phyloP scores from a whole-genome alignment of 2,329 filamentous ascomycete species.

The Madurella fahalii region DNA sequence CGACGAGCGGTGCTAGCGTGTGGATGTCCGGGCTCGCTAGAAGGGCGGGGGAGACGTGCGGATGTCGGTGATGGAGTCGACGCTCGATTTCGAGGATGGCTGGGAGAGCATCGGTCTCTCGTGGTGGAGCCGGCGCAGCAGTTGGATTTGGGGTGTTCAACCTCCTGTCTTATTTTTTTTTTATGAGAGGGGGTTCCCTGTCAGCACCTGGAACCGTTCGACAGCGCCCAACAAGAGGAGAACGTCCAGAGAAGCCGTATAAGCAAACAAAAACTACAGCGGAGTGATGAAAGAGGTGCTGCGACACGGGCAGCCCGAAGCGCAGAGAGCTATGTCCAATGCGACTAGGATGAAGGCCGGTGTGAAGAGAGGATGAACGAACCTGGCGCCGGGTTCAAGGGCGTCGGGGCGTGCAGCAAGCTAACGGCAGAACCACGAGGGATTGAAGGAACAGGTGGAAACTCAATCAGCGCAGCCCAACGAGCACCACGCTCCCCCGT shows the following conservation, averaged over 20 bases:
- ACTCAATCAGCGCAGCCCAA: neutral
- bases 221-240: neutral
- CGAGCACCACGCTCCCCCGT: neutral
- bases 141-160: constrained; percentile 27
- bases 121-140: constrained; percentile 30
- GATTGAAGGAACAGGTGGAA: neutral
- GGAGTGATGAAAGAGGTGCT: neutral
- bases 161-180: constrained; percentile 39
- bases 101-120: constrained; percentile 38
- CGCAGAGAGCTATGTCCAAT: too few relatives aligned
- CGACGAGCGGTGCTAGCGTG: constrained; percentile 7
- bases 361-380: too few relatives aligned
- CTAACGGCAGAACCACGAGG: too few relatives aligned
- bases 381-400: too few relatives aligned
- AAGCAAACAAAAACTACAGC: neutral
- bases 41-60: constrained; percentile 11
- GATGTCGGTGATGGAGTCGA: constrained; percentile 29
- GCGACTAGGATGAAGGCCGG: too few relatives aligned
- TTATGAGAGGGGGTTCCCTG: constrained; percentile 20
- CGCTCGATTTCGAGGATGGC: constrained; percentile 41
- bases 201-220: constrained; percentile 12
- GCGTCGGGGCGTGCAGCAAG: too few relatives aligned
- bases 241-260: neutral
- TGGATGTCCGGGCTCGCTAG: constrained; percentile 8
- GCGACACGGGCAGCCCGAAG: neutral